A percentile compares a stretch with the other conserved stretches of the same genome.
phyloP scores from a whole-genome alignment of 1,139 yeast genomes.

The Magnusiomyces suaveolens region DNA sequence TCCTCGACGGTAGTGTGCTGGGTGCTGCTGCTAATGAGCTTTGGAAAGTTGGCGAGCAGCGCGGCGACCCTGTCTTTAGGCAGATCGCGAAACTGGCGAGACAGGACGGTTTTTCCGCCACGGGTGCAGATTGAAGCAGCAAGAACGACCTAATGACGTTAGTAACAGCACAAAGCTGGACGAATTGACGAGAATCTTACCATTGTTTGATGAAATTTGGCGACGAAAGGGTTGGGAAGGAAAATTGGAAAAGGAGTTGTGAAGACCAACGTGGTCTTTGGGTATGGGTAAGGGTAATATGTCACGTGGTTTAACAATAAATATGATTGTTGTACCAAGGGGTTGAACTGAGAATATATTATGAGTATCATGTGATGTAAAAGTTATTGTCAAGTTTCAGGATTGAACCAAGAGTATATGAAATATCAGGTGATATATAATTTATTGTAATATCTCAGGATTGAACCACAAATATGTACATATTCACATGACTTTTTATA shows the following conservation, averaged over 20 bases:
- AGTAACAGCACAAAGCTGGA: too few relatives aligned
- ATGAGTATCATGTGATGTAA: too few relatives aligned
- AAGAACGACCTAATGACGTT: constrained; percentile 48
- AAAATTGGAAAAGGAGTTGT: not conserved
- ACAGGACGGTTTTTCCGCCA: constrained; percentile 85
- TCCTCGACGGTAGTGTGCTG: constrained; percentile 96
- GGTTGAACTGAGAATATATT: not conserved
- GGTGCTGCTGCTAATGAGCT: constrained; percentile 58
- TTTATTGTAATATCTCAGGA: not conserved
- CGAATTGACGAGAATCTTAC: not conserved
- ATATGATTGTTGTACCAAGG: not conserved
- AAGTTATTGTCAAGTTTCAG: not conserved
- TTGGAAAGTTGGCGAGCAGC: constrained; percentile 76
- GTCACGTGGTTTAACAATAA: not conserved
- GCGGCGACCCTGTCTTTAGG: constrained; percentile 81
- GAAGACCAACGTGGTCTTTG: not conserved
- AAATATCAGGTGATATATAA: too few relatives aligned
- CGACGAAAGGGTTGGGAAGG: not conserved
- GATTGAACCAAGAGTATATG: too few relatives aligned
- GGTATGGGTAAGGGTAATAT: not conserved
- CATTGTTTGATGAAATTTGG: not conserved
- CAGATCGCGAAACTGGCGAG: constrained; percentile 86
- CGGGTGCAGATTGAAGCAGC: constrained; percentile 95
- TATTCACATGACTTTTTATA: not conserved
- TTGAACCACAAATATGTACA: not conserved